Evolutionary conservation across 2,329 filamentous ascomycete species (phyloP), one percentile per base, ranked within the genome.

Genomic region (Bimuria novae-zelandiae): DNA sequence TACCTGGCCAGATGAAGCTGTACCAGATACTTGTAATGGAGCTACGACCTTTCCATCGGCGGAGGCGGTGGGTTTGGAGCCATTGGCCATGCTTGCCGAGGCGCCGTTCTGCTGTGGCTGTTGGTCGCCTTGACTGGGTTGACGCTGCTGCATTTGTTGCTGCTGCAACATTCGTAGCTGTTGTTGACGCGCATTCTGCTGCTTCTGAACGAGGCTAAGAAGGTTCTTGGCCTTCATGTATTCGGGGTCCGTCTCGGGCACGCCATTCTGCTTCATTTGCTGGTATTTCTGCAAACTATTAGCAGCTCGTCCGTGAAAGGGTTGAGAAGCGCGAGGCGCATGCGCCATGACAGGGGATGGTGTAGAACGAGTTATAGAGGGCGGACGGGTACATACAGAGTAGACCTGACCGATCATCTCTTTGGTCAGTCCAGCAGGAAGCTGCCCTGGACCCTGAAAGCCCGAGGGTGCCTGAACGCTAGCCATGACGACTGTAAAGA

Each of bases 191-290:
- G 64, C 84, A 77, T 59, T 83, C 68, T 82, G 79, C 51, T 82
- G 79, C 58, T 84, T 83, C 62, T 90, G 88, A 49, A 96, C 84
- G 62, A 82, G 85, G 32, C 84, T 74, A 57, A 97, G 82, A 55
- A 95, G 86, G 56, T 89, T 85, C 49, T 90, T 87, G 27, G 87
- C 84, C 76, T 94, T 95, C 67, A 93, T 82, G 67, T 88, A 92
- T 72, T 97, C 92, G 40, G 93, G 93, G 67, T 97, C 92, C 51
- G 83, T 88, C 51, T 86, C 82, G 35, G 90, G 85, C 21, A 95
- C 88, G 62, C 92, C 92, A 65, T 88, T 83, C 51, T 89, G 84
- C 76, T 93, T 94, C 89, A 97, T 92, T 73, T 90, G 85, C 69
- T 89, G 88, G 61, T 89, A 94, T 82, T 90, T 92, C 92, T 97